Base-by-base conservation (phyloP, 495 filamentous ascomycete species). In the Alectoria sarmentosa region DNA sequence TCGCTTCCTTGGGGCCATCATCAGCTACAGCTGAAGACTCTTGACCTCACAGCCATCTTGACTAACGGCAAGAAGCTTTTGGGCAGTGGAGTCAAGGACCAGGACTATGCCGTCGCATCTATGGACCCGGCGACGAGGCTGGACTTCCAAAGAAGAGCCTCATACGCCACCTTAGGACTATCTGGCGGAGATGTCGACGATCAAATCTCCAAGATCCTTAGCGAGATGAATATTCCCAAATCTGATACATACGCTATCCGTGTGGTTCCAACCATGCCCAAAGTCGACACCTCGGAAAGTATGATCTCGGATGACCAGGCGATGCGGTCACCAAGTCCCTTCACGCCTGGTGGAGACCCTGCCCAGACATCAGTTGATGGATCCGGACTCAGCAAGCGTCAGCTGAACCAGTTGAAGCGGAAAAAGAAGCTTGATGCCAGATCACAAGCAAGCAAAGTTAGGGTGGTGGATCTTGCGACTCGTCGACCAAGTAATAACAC, bases 341-440 rank as follows among this genome's bases (percentile, higher is more conserved):
- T 76, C 26, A 72, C 78, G 4, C 82, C 85, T 7, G 72, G 66
- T 38, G 82, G 85, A 58, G 67, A 73, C 23, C 66, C 62, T 13
- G 70, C 76, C 15, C 72, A 76, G 63, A 81, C 80, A 54, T 80
- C 78, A 68, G 76, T 70, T 62, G 90, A 91, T 60, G 90, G 94
- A 60, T 73, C 82, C 0, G 86, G 84, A 5, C 77, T 98, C 21
- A 97, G 92, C 77, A 89, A 91, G 64, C 86, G 94, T 19, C 94
- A 98, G 72, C 80, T 96, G 36, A 98, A 98, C 70, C 89, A 90
- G 62, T 79, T 98, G 14, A 98, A 98, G 74, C 85, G 94, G 21
- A 96, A 95, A 72, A 86, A 89, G 38, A 96, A 93, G 72, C 79
- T 84, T 61, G 88, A 89, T 70, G 91, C 91, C 13, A 92, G 91